phyloP scores from a whole-genome alignment of 2,329 filamentous ascomycete species.

The Trichocomaceae sp. region DNA sequence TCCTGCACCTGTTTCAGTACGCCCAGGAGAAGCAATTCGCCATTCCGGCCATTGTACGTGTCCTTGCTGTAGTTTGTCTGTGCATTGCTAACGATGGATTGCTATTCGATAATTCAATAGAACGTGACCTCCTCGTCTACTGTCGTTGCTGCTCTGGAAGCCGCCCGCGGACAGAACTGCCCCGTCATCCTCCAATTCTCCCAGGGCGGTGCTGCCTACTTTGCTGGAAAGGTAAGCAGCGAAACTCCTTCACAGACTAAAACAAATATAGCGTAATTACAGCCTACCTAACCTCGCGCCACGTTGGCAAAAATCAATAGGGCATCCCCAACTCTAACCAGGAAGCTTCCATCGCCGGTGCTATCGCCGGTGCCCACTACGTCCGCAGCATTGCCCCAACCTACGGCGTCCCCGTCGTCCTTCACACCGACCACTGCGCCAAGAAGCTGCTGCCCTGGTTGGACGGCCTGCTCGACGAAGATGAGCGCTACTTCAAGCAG shows the following conservation, averaged over 20 bases:
- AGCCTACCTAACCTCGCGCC: no score
- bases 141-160: conserved; percentile 81
- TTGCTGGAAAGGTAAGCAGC: conserved; percentile 67
- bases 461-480: conserved; percentile 89
- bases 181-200: conserved; percentile 91
- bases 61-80: not conserved
- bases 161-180: conserved; percentile 82
- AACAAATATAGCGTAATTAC: no score
- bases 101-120: conserved; percentile 32
- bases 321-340: conserved; percentile 78
- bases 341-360: conserved; percentile 78
- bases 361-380: conserved; percentile 86
- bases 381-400: conserved; percentile 78
- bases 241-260: not conserved
- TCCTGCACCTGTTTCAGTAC: conserved; percentile 74
- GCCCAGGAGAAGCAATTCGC: conserved; percentile 81
- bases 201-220: conserved; percentile 89
- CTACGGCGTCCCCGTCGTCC: conserved; percentile 85
- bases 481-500: conserved; percentile 91
- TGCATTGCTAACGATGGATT: not conserved
- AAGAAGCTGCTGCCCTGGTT: conserved; percentile 99
- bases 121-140: conserved; percentile 94
- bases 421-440: conserved; percentile 97
- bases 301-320: conserved; percentile 25
- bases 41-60: conserved; percentile 68